Percentiles rank a stretch among this genome's conserved stretches.
Evolutionary conservation across 164 flowering plant species (phyloP).

Genomic region (Hamamelis virginiana): DNA sequence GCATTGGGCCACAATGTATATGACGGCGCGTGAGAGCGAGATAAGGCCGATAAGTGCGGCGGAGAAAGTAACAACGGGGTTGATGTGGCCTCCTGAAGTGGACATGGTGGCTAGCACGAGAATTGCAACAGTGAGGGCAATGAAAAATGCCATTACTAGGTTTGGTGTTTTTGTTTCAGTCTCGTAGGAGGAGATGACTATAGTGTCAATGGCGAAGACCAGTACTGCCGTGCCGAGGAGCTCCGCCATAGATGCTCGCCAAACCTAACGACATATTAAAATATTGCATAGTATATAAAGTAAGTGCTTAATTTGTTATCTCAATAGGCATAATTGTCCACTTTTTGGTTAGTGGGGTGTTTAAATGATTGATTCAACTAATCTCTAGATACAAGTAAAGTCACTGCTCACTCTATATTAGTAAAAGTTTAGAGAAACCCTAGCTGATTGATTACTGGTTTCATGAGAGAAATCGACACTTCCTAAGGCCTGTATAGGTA

Average conservation of each 20-base stretch:
- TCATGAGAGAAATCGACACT: too few species aligned
- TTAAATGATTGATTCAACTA: too few species aligned
- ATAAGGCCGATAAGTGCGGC: conserved; percentile 48
- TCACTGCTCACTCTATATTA: too few species aligned
- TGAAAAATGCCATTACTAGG: conserved; percentile 33
- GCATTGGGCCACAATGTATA: conserved; percentile 60
- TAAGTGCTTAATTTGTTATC: neutral
- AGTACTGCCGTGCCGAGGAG: conserved; percentile 51
- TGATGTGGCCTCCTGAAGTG: conserved; percentile 64
- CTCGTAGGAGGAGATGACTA: conserved; percentile 47
- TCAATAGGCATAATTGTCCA: neutral
- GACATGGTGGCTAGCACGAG: conserved; percentile 52
- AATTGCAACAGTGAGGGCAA: conserved; percentile 34
- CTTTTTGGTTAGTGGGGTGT: too few species aligned
- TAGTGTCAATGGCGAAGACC: conserved; percentile 51
- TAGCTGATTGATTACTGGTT: too few species aligned
- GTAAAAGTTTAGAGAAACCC: too few species aligned
- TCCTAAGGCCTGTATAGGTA: too few species aligned
- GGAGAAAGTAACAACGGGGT: conserved; percentile 46
- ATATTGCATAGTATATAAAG: neutral
- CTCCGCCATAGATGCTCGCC: conserved; percentile 61
- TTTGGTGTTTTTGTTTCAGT: conserved; percentile 38
- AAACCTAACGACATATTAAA: conserved; percentile 31
- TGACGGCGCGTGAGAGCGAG: conserved; percentile 41
- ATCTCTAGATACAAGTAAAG: too few species aligned